Conservation (phyloP, 2,329 filamentous ascomycete genomes). For the Colletotrichum coccodes region DNA sequence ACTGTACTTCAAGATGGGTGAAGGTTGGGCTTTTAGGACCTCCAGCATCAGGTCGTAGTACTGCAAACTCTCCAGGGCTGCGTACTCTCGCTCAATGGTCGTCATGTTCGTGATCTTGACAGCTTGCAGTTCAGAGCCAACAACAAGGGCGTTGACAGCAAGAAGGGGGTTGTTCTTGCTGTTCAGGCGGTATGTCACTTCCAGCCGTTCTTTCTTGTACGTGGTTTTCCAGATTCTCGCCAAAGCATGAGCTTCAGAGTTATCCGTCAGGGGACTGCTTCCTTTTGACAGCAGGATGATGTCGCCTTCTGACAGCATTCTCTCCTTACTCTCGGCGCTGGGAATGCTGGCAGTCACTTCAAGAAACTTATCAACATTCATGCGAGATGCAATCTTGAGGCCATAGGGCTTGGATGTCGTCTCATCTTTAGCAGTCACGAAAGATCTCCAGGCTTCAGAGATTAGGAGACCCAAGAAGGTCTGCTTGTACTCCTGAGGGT, state of each 20-base stretch:
- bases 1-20: conserved; percentile 84
- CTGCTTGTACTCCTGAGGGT: conserved; percentile 82
- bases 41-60: conserved; percentile 98
- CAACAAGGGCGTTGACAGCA: conserved; percentile 65
- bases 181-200: conserved; percentile 87
- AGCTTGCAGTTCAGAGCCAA: conserved; percentile 76
- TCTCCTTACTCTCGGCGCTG: conserved; percentile 74
- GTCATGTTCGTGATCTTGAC: conserved; percentile 93
- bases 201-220: conserved; percentile 82
- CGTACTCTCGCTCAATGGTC: conserved; percentile 94
- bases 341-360: conserved; percentile 90
- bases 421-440: conserved; percentile 91
- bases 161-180: conserved; percentile 71
- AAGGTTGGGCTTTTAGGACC: conserved; percentile 88
- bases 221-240: conserved; percentile 84
- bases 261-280: conserved; percentile 73
- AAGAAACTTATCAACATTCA: conserved; percentile 91
- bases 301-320: conserved; percentile 83
- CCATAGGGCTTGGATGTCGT: conserved; percentile 83
- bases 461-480: conserved; percentile 92
- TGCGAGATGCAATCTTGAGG: conserved; percentile 86
- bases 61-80: conserved; percentile 87
- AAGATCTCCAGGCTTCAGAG: conserved; percentile 95
- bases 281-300: conserved; percentile 86
- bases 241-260: conserved; percentile 80